Base-by-base conservation (phyloP, 495 filamentous ascomycete genomes). In the Polyplosphaeria fusca region DNA sequence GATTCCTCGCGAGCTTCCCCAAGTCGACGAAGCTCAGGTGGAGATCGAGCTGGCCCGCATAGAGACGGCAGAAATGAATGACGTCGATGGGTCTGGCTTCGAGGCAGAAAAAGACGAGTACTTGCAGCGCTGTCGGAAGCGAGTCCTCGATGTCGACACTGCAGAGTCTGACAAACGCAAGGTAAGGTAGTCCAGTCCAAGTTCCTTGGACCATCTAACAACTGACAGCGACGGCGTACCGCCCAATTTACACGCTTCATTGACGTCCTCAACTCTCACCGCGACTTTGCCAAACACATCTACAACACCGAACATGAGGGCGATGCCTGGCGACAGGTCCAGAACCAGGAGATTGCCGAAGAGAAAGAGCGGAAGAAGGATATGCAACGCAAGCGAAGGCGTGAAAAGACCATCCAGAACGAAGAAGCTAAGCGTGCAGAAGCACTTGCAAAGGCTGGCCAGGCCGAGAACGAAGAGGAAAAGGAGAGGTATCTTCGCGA, bases 351-450 rank as follows among this genome's bases (percentile, higher is more conserved):
- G 68, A 77, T 96, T 5, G 86, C 87, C 52, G 90, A 93, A 44
- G 93, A 99, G 68, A 99, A 97, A 70, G 94, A 97, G 72, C 89
- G 94, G 24, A 99, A 99, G 79, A 99, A 99, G 75, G 93, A 97
- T 60, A 95, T 96, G 87, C 93, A 99, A 67, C 86, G 94, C 22
- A 97, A 96, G 74, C 84, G 93, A 22, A 85, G 93, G n/a, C 83
- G 93, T 18, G 93, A 98, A 69, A 96, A 96, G 73, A 95, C 93
- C 11, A 86, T 96, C 68, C 86, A 87, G 13, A 78, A 84, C 53
- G 90, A 92, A 40, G 82, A 88, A 65, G 85, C 91, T 63, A 92
- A 95, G 73, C 88, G 92, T 60, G 77, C 85, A 9, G 85, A 91
- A 55, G 90, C 89, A 3, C 76, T 94, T 43, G 77, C 82, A 45